Base-by-base conservation (phyloP, 140 eudicot genomes). In the Cichorium intybus region DNA sequence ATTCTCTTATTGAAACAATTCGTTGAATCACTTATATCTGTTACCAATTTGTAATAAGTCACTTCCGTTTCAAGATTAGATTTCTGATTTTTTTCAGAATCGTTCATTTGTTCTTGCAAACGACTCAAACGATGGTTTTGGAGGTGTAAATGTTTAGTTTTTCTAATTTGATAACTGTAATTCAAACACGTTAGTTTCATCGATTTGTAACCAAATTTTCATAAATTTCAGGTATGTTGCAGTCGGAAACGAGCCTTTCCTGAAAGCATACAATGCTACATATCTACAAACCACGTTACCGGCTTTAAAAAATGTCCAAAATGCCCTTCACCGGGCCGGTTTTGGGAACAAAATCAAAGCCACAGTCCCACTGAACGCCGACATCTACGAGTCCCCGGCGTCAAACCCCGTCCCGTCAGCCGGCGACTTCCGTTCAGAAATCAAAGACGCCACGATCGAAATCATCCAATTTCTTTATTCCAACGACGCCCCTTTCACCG, bases 241-340 rank as follows among this genome's bases (percentile, higher is more conserved):
- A 24, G 98, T 92, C 10, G 98, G 98, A 27, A 92, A 87, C 62
- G 96, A 92, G 52, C 98, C 98, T 3, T 83, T 87, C 26, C 87
- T 92, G 0, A 70, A 52, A 69, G 72, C 87, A 12, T 92, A 87
- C 82, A 87, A 87, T 56, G 89, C 73, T 26, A 80, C 95, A 6
- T 92, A 82, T 53, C 74, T 85, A 3, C 79, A 79, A 7, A 61
- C 37, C 75, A 87, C 94, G 20, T 75, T 92, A 41, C 98, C 96
- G 11, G 98, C 98, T 17, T 70, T 92, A 6, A 81, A 78, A 55
- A 92, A 92, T 68, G 77, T 92, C 33, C 96, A 92, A 60, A 78
- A 70, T 50, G 95, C 96, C 64, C 87, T 92, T 14, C 71, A 82
- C 64, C 77, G 75, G 48, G 96, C 79, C 1, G 96, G 96, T 0